phyloP scores from a whole-genome alignment of 257 asterid species.

The Solanum bulbocastanum region DNA sequence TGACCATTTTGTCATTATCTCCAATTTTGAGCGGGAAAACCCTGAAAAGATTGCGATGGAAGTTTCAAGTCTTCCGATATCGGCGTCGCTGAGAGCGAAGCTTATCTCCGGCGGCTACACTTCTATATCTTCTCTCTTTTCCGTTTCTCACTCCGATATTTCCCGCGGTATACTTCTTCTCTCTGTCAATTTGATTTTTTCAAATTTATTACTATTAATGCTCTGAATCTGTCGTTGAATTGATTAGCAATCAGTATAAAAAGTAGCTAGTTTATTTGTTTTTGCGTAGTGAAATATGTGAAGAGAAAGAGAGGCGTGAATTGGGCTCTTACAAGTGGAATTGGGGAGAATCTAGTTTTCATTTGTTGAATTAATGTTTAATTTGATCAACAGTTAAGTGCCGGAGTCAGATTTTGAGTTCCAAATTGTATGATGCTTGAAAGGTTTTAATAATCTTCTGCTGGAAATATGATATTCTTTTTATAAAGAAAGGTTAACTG shows the following conservation, averaged over 20 bases:
- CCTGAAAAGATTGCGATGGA: constrained; percentile 34
- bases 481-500: background rate
- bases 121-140: constrained; percentile 51
- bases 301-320: background rate
- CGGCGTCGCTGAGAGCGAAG: constrained; percentile 71
- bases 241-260: background rate
- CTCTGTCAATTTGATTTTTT: background rate
- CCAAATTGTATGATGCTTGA: background rate
- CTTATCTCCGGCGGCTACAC: constrained; percentile 65
- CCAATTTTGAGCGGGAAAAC: background rate
- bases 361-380: background rate
- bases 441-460: background rate
- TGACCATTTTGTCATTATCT: background rate
- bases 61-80: constrained; percentile 54
- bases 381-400: background rate
- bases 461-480: background rate
- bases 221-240: background rate
- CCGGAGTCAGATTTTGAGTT: background rate
- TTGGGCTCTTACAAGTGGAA: background rate
- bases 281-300: background rate
- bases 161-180: constrained; percentile 38
- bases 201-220: background rate
- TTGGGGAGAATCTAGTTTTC: background rate
- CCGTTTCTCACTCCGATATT: constrained; percentile 34
- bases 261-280: background rate